Evolutionary conservation across 495 filamentous ascomycete genomes (phyloP).

Genomic region (Neurospora cerealis): DNA sequence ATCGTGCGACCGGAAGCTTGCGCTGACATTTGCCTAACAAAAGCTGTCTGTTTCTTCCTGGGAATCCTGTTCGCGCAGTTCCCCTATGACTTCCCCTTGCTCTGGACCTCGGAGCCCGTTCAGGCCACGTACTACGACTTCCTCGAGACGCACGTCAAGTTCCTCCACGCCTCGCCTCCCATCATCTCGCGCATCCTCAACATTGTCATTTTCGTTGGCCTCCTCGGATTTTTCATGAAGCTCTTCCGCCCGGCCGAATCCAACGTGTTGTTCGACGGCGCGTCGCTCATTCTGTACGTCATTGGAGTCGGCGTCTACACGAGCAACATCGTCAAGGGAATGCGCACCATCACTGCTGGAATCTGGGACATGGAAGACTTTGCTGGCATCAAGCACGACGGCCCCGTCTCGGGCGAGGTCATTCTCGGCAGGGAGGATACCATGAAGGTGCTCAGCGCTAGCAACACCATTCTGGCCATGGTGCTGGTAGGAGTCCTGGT

Average conservation of each 20-base stretch:
- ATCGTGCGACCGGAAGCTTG: conserved; percentile 1
- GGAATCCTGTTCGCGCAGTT: conserved; percentile 96
- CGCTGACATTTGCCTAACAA: background rate
- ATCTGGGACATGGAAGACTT: conserved; percentile 42
- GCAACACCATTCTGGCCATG: conserved; percentile 88
- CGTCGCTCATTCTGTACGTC: conserved; percentile 81
- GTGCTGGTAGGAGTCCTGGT: conserved; percentile 85
- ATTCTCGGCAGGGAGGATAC: conserved; percentile 69
- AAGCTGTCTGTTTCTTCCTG: conserved; percentile 91
- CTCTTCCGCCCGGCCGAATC: conserved; percentile 84
- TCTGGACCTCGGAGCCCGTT: conserved; percentile 68
- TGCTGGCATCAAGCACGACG: conserved; percentile 32
- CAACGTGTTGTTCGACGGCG: conserved; percentile 95
- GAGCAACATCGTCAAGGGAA: conserved; percentile 88
- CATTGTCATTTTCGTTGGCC: conserved; percentile 80
- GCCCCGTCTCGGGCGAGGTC: conserved; percentile 30
- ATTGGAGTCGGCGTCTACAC: conserved; percentile 85
- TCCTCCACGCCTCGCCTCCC: conserved; percentile 77
- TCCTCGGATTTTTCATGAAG: conserved; percentile 85
- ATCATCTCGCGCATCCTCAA: conserved; percentile 88
- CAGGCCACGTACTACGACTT: conserved; percentile 59
- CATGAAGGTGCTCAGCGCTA: conserved; percentile 83
- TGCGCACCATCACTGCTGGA: conserved; percentile 61
- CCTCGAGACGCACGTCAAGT: conserved; percentile 76
- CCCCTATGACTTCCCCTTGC: conserved; percentile 95